Percentiles rank a stretch among this genome's conserved stretches.
Evolutionary conservation across 1,284 basidiomycete species (phyloP).

Genomic region (Mycena citricolor): DNA sequence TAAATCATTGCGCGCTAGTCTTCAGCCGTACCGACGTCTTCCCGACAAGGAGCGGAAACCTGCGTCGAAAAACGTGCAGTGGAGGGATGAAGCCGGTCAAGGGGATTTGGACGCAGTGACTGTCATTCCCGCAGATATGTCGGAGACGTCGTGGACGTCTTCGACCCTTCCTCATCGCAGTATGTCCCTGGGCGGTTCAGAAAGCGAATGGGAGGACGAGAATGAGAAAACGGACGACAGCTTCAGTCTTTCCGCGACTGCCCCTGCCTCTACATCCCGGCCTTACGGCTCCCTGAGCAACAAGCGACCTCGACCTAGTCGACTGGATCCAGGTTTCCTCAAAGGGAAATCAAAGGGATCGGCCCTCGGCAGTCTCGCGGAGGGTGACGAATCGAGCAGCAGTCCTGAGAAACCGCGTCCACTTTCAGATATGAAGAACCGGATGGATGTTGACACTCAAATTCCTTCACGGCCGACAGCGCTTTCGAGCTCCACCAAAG

Average conservation of each 20-base stretch:
- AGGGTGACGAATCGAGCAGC: constrained; percentile 61
- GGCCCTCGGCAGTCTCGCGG: constrained; percentile 62
- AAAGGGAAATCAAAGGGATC: constrained; percentile 51
- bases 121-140: constrained; percentile 45
- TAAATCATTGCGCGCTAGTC: constrained; percentile 66
- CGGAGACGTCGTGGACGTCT: constrained; percentile 26
- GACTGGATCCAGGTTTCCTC: constrained; percentile 67
- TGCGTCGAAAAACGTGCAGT: constrained; percentile 77
- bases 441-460: constrained; percentile 25
- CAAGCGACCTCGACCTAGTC: constrained; percentile 58
- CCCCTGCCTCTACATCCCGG: constrained; percentile 35
- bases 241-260: constrained; percentile 48
- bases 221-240: constrained; percentile 79
- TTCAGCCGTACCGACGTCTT: constrained; percentile 61
- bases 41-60: constrained; percentile 63
- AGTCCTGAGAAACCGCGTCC: constrained; percentile 45
- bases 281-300: constrained; percentile 32
- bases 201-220: constrained; percentile 88
- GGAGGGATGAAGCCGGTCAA: constrained; percentile 86
- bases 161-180: constrained; percentile 28
- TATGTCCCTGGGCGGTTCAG: constrained; percentile 57
- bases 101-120: constrained; percentile 69
- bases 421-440: constrained; percentile 44
- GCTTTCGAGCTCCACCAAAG: constrained; percentile 24
- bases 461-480: constrained; percentile 25